Percentiles rank a stretch among this genome's conserved stretches.
phyloP scores from a whole-genome alignment of 1,284 basidiomycete genomes.

The Sporisorium exsertum region DNA sequence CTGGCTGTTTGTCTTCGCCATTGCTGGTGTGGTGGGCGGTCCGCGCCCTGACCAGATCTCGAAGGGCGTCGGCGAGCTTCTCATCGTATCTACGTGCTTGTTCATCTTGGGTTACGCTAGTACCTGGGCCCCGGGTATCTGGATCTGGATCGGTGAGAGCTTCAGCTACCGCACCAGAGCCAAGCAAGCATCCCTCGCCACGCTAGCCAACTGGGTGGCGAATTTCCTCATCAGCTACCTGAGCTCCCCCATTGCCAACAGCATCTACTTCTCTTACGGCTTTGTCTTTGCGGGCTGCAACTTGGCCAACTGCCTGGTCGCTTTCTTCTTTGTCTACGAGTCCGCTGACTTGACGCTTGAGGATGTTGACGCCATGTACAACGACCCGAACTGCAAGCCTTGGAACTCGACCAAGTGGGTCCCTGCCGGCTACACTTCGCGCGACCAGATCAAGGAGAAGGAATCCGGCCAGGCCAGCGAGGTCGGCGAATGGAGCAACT shows the following conservation, averaged over 20 bases:
- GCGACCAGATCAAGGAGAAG: conserved; percentile 58
- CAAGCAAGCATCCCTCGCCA: conserved; percentile 80
- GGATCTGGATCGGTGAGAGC: conserved; percentile 73
- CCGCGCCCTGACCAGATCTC: conserved; percentile 69
- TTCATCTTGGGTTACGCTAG: conserved; percentile 83
- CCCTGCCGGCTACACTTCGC: conserved; percentile 61
- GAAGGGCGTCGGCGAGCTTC: conserved; percentile 73
- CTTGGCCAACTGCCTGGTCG: conserved; percentile 74
- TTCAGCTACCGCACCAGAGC: conserved; percentile 81
- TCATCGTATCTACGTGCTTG: conserved; percentile 82
- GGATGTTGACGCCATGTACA: conserved; percentile 81
- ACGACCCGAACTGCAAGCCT: conserved; percentile 77
- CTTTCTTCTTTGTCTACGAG: conserved; percentile 83
- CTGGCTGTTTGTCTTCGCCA: conserved; percentile 83
- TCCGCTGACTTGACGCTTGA: conserved; percentile 79
- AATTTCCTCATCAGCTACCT: conserved; percentile 83
- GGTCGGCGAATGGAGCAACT: conserved; percentile 53
- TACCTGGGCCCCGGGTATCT: conserved; percentile 74
- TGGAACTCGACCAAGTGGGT: conserved; percentile 75
- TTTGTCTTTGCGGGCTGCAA: conserved; percentile 77
- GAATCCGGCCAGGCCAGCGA: conserved; percentile 41
- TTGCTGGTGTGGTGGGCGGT: conserved; percentile 78
- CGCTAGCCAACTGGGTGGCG: conserved; percentile 77
- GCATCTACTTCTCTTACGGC: conserved; percentile 75
- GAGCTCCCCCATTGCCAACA: conserved; percentile 59